Evolutionary conservation across 1,284 basidiomycete genomes (phyloP).

Genomic region (Papiliotrema nemorosa): DNA sequence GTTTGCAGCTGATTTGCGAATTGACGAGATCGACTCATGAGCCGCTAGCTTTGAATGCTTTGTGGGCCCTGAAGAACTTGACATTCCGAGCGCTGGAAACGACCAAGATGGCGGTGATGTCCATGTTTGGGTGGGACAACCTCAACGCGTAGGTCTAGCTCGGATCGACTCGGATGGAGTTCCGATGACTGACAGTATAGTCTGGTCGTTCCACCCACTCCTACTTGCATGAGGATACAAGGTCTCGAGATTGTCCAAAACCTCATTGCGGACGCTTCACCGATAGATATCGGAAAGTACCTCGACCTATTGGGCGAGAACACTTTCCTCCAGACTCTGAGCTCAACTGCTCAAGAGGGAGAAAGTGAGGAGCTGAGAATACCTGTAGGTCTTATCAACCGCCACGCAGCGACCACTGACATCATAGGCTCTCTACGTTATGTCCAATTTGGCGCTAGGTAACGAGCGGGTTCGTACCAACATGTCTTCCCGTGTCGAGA

Average conservation of each 20-base stretch:
- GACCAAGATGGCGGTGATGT: slow-evolving; percentile 64
- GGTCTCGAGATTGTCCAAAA: slow-evolving; percentile 44
- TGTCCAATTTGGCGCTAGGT: slow-evolving; percentile 44
- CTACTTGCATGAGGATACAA: slow-evolving; percentile 32
- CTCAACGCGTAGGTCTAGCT: slow-evolving; percentile 21
- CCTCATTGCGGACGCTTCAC: slow-evolving; percentile 37
- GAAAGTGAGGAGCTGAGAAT: slow-evolving; percentile 19
- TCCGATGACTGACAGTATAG: background rate
- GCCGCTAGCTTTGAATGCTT: slow-evolving; percentile 61
- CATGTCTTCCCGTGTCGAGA: slow-evolving; percentile 27
- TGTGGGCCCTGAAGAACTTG: slow-evolving; percentile 80
- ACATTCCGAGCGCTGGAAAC: slow-evolving; percentile 59
- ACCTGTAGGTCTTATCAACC: slow-evolving; percentile 22
- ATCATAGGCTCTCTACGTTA: slow-evolving; percentile 28
- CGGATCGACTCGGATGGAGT: background rate
- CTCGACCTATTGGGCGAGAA: slow-evolving; percentile 37
- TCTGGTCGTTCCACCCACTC: slow-evolving; percentile 9
- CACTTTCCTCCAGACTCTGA: slow-evolving; percentile 26
- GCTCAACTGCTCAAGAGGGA: slow-evolving; percentile 11
- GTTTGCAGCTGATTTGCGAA: slow-evolving; percentile 61
- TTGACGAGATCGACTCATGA: slow-evolving; percentile 58
- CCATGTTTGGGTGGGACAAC: slow-evolving; percentile 59
- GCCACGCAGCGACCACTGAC: background rate
- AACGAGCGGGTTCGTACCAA: slow-evolving; percentile 32
- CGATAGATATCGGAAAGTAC: slow-evolving; percentile 28